phyloP scores from a whole-genome alignment of 768 basidiomycete species.

The Panus rudis region DNA sequence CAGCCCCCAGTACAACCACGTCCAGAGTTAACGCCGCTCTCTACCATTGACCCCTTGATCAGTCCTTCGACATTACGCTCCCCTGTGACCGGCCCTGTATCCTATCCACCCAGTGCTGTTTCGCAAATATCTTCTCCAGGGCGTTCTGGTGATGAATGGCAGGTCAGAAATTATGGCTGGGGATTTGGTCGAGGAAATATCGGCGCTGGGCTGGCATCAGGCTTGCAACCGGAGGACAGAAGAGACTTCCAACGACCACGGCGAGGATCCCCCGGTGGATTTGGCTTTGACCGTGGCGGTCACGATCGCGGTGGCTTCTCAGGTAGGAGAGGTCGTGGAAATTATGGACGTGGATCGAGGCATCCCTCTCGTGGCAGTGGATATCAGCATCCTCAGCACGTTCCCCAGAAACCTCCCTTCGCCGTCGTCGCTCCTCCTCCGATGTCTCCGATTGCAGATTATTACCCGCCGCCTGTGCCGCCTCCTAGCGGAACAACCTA shows the following conservation, averaged over 20 bases:
- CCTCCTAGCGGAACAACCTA: slow-evolving; percentile 12
- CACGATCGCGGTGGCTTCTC: slow-evolving; percentile 32
- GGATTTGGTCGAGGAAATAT: slow-evolving; percentile 43
- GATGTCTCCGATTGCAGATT: slow-evolving; percentile 12
- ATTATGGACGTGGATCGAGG: slow-evolving; percentile 13
- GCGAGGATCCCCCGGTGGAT: slow-evolving; percentile 26
- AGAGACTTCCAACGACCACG: slow-evolving; percentile 23
- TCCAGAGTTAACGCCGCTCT: no score
- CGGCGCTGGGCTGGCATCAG: slow-evolving; percentile 28
- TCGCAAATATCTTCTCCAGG: no score
- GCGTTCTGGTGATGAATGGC: slow-evolving; percentile 35
- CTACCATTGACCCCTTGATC: no score
- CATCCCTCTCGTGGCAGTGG: slow-evolving; percentile 13
- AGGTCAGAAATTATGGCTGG: slow-evolving; percentile 57
- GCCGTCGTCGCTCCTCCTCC: slow-evolving; percentile 10
- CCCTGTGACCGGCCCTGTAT: no score
- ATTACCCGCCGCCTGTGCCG: slow-evolving; percentile 13
- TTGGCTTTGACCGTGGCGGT: slow-evolving; percentile 27
- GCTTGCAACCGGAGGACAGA: slow-evolving; percentile 18
- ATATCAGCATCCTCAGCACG: slow-evolving; percentile 24
- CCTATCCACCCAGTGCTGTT: no score
- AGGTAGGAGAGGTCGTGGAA: slow-evolving; percentile 25
- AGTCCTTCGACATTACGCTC: no score
- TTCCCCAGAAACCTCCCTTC: slow-evolving; percentile 7
- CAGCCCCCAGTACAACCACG: no score